Evolutionary conservation across 2,329 filamentous ascomycete genomes (phyloP).

Genomic region (Lachnum nothofagi): DNA sequence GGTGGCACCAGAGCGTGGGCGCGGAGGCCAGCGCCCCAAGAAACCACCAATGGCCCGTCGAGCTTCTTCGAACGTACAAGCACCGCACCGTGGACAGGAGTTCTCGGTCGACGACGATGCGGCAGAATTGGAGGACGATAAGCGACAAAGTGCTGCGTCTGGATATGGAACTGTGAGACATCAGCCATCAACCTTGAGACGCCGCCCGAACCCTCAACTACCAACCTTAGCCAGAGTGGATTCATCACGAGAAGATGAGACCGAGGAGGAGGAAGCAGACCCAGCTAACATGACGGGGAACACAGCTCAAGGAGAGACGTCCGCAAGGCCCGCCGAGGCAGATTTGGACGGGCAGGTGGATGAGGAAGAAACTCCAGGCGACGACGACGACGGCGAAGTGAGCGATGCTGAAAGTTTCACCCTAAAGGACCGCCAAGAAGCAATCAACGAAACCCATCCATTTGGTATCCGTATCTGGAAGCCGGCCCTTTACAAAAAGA

Average conservation of each 20-base stretch:
- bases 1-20: slow-evolving; percentile 32
- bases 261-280: slow-evolving; percentile 22
- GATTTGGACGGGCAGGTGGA: slow-evolving; percentile 31
- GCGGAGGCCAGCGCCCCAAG: slow-evolving; percentile 33
- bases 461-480: slow-evolving; percentile 99
- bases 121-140: slow-evolving; percentile 71
- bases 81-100: slow-evolving; percentile 74
- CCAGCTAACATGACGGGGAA: slow-evolving; percentile 17
- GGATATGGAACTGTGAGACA: slow-evolving; percentile 40
- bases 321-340: slow-evolving; percentile 20
- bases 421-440: slow-evolving; percentile 90
- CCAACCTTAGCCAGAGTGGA: slow-evolving; percentile 45
- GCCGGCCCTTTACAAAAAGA: slow-evolving; percentile 95
- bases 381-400: slow-evolving; percentile 64
- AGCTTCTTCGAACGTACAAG: slow-evolving; percentile 63
- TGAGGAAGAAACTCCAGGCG: slow-evolving; percentile 37
- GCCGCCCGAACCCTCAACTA: slow-evolving; percentile 42
- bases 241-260: slow-evolving; percentile 44
- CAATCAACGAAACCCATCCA: slow-evolving; percentile 97
- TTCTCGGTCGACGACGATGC: slow-evolving; percentile 90
- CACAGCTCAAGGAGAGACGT: slow-evolving; percentile 10
- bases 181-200: slow-evolving; percentile 45
- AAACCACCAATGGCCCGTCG: slow-evolving; percentile 72
- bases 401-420: slow-evolving; percentile 98
- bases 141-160: slow-evolving; percentile 37